Conservation (phyloP, 129 eudicot species). For the Mikania micrantha region DNA sequence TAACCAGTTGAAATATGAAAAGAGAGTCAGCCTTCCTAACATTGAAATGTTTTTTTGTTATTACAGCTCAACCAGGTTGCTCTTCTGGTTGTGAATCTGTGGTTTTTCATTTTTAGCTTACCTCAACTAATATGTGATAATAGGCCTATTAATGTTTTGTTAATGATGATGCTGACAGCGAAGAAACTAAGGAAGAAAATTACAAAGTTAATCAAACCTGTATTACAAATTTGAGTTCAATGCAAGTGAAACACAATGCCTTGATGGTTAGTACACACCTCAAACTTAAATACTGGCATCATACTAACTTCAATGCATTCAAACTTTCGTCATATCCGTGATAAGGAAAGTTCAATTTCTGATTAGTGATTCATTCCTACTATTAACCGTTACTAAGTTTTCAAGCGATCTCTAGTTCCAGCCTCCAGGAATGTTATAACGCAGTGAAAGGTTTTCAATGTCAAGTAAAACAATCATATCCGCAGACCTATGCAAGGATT, state of each 20-base stretch:
- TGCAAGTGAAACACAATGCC: slow-evolving; percentile 10
- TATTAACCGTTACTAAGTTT: not conserved
- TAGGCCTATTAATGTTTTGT: not conserved
- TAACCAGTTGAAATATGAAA: not conserved
- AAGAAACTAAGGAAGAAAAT: too few relatives aligned
- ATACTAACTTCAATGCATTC: not conserved
- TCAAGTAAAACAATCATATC: not conserved
- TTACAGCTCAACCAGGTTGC: not conserved
- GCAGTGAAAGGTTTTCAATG: not conserved
- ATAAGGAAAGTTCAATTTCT: not conserved
- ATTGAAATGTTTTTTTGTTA: not conserved
- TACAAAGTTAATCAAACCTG: too few relatives aligned
- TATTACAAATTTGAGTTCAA: slow-evolving; percentile 2
- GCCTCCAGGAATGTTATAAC: not conserved
- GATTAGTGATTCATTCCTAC: not conserved
- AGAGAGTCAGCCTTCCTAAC: not conserved
- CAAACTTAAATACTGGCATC: not conserved
- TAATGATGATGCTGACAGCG: too few relatives aligned
- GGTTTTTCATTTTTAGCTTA: not conserved
- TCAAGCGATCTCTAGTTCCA: not conserved
- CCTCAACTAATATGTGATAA: slow-evolving; percentile 2
- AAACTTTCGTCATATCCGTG: not conserved
- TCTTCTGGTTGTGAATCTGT: not conserved
- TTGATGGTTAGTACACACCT: not conserved
- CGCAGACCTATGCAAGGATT: not conserved